phyloP scores from a whole-genome alignment of 2,329 filamentous ascomycete genomes.

The Penicillium sp. region DNA sequence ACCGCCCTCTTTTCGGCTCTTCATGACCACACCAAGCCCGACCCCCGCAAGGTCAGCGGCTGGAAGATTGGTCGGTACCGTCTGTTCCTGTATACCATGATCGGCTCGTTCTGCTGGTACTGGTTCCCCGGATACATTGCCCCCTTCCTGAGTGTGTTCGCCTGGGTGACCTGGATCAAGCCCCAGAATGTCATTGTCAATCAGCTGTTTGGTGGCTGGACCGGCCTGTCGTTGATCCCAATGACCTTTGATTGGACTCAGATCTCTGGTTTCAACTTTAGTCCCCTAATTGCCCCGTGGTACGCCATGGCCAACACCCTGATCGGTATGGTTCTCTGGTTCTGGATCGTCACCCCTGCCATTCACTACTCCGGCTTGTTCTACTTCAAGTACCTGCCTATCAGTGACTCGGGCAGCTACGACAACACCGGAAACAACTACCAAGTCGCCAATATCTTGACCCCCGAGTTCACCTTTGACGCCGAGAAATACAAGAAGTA shows the following conservation, averaged over 20 bases:
- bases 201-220: conserved; percentile 52
- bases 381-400: conserved; percentile 70
- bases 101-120: conserved; percentile 67
- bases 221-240: conserved; percentile 30
- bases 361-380: conserved; percentile 71
- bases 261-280: conserved; percentile 70
- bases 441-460: conserved; percentile 69
- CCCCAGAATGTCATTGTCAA: conserved; percentile 73
- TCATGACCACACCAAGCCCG: conserved; percentile 66
- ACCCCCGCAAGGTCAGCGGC: conserved; percentile 64
- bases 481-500: conserved; percentile 69
- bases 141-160: conserved; percentile 72
- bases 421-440: conserved; percentile 72
- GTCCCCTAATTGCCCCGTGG: conserved; percentile 74
- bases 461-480: conserved; percentile 66
- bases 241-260: conserved; percentile 74
- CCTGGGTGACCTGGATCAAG: conserved; percentile 73
- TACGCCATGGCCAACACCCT: conserved; percentile 75
- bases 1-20: conserved; percentile 74
- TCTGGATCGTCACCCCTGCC: conserved; percentile 63
- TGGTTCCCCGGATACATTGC: conserved; percentile 73
- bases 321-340: conserved; percentile 70
- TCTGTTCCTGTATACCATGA: conserved; percentile 67
- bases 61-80: conserved; percentile 70
- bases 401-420: conserved; percentile 72